Conservation (phyloP, 345 rosid genomes). For the Murraya paniculata region DNA sequence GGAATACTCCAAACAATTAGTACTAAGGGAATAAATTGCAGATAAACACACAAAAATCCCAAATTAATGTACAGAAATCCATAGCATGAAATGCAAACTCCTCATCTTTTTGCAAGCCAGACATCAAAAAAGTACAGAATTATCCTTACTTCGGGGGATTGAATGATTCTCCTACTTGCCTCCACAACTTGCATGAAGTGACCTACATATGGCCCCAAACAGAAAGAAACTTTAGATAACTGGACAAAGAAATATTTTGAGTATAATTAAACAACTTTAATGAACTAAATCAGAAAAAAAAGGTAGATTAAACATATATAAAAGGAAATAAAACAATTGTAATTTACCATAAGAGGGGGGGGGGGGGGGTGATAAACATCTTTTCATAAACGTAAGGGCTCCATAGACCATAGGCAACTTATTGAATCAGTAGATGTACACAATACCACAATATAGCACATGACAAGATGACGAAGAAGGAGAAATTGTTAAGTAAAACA, state of each 20-base stretch:
- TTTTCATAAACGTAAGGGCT: neutral
- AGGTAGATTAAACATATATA: neutral
- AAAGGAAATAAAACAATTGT: neutral
- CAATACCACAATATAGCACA: neutral
- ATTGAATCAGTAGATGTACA: neutral
- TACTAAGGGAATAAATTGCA: neutral
- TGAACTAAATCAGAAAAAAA: neutral
- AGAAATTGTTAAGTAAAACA: neutral
- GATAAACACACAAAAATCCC: neutral
- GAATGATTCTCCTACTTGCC: slow-evolving; percentile 80
- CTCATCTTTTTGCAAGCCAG: neutral
- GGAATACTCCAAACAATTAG: neutral
- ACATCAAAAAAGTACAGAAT: neutral
- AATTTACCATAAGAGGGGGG: neutral
- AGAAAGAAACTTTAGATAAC: neutral
- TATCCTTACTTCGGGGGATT: slow-evolving; percentile 71
- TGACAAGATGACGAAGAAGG: neutral
- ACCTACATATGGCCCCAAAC: slow-evolving; percentile 42
- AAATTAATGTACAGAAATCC: neutral
- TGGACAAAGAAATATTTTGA: neutral
- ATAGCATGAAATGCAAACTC: neutral
- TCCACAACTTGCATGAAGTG: slow-evolving; percentile 68
- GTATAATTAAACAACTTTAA: neutral
- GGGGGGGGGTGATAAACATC: neutral
- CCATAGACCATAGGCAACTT: neutral